A percentile compares a stretch with the other conserved stretches of the same genome.
Conservation (phyloP, 1,284 basidiomycete genomes). For the Moesziomyces sp. region DNA sequence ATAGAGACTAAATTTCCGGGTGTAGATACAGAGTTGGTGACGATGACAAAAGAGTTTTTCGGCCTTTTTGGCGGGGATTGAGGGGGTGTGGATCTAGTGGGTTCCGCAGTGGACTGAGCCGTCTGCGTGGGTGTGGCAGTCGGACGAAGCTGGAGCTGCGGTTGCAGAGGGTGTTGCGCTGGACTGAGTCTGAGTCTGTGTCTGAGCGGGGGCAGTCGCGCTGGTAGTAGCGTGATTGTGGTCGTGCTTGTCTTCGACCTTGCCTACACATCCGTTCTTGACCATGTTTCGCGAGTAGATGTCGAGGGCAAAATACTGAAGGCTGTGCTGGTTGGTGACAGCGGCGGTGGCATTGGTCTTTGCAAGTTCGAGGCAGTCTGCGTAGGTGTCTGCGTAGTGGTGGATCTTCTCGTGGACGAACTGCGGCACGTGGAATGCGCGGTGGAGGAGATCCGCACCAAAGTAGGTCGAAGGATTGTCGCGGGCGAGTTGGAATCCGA, state of each 20-base stretch:
- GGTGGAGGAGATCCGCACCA: conserved; percentile 69
- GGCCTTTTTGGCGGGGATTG: background rate
- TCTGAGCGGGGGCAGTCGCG: background rate
- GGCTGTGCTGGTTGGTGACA: conserved; percentile 67
- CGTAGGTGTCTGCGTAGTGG: conserved; percentile 68
- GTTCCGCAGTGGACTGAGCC: conserved; percentile 41
- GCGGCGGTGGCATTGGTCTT: conserved; percentile 63
- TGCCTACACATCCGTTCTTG: conserved; percentile 54
- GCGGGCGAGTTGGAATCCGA: conserved; percentile 66
- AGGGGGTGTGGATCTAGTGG: conserved; percentile 11
- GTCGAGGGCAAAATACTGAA: conserved; percentile 69
- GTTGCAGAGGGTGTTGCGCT: background rate
- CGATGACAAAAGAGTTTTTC: too few relatives aligned
- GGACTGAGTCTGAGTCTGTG: background rate
- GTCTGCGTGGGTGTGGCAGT: conserved; percentile 49
- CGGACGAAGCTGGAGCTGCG: background rate
- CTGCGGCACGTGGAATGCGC: conserved; percentile 68
- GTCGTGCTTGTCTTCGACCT: conserved; percentile 5
- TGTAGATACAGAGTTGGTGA: background rate
- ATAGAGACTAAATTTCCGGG: too few relatives aligned
- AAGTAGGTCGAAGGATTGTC: conserved; percentile 63
- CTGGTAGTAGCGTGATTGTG: background rate
- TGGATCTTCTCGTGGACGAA: conserved; percentile 64
- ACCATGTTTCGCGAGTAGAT: conserved; percentile 68
- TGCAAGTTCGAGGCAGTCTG: conserved; percentile 67